phyloP scores from a whole-genome alignment of 1,139 yeast species.

The Geotrichum restrictum region DNA sequence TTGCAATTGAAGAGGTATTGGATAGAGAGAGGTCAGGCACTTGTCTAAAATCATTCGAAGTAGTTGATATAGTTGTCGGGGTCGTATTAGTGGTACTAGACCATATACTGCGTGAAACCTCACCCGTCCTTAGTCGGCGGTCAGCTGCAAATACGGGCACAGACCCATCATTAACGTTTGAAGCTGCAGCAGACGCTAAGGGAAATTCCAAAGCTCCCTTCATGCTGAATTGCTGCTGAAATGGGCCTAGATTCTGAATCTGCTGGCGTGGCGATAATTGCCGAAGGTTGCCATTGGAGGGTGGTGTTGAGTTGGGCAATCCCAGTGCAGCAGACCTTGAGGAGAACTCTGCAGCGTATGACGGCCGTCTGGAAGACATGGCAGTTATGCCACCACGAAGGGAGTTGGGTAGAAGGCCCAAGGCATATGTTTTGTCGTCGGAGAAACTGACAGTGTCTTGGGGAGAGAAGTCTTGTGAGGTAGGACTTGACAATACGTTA shows the following conservation, averaged over 20 bases:
- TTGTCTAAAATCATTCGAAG: not conserved
- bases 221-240: not conserved
- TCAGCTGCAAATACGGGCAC: constrained; percentile 4
- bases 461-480: not conserved
- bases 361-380: constrained; percentile 35
- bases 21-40: not conserved
- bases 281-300: constrained; percentile 5
- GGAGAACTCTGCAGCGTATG: constrained; percentile 38
- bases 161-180: not conserved
- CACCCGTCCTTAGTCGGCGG: constrained; percentile 6
- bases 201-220: not conserved
- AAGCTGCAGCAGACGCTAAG: not conserved
- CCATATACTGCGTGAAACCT: constrained; percentile 8
- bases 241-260: not conserved
- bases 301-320: constrained; percentile 11
- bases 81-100: constrained; percentile 1
- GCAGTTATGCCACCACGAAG: constrained; percentile 25
- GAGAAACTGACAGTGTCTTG: not conserved
- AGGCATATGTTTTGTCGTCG: not conserved
- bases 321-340: constrained; percentile 29
- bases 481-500: no score
- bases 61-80: not conserved
- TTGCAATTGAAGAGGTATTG: constrained; percentile 3
- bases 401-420: constrained; percentile 23
- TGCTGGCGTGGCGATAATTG: constrained; percentile 5